These are phyloP conservation scores for Epichloe amarillans DNA, from an alignment of 2,329 filamentous ascomycete genomes.

Conservation along the genomic window DNA sequence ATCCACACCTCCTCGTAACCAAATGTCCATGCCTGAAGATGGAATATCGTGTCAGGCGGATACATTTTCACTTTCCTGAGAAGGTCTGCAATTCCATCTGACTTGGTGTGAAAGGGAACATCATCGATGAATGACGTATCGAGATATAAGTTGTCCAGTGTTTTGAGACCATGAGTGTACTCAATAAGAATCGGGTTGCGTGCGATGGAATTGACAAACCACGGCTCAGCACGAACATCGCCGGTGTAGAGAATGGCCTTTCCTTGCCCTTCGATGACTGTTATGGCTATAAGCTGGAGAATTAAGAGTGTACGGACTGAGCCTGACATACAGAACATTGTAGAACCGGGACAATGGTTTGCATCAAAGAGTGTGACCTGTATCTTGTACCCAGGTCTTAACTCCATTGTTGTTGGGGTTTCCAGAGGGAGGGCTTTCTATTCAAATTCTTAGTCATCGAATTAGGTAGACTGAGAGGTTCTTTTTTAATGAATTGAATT, in stretches of 20 bases:
- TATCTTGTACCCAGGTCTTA: conserved; percentile 54
- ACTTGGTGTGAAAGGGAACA: conserved; percentile 44
- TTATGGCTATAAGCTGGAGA: neutral
- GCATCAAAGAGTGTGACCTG: conserved; percentile 79
- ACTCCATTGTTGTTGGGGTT: conserved; percentile 63
- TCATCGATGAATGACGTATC: conserved; percentile 61
- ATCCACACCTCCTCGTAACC: conserved; percentile 86
- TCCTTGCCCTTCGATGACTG: conserved; percentile 59
- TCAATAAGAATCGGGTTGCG: conserved; percentile 63
- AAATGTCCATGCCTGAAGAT: conserved; percentile 83
- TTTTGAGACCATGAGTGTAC: conserved; percentile 53
- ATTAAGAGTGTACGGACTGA: neutral
- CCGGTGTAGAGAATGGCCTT: conserved; percentile 78
- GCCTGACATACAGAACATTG: conserved; percentile 59
- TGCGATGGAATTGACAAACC: conserved; percentile 66
- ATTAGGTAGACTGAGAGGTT: neutral
- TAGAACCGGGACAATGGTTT: conserved; percentile 80
- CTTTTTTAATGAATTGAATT: neutral
- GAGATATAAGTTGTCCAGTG: conserved; percentile 70
- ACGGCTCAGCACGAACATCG: conserved; percentile 73
- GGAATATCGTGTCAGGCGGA: conserved; percentile 62
- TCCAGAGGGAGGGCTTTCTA: conserved; percentile 71
- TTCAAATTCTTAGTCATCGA: neutral
- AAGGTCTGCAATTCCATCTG: conserved; percentile 63
- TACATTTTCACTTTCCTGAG: conserved; percentile 55